These are phyloP conservation scores for Juncus inflexus DNA, from an alignment of 176 grass and related monocot genomes.

Conservation along the genomic window DNA sequence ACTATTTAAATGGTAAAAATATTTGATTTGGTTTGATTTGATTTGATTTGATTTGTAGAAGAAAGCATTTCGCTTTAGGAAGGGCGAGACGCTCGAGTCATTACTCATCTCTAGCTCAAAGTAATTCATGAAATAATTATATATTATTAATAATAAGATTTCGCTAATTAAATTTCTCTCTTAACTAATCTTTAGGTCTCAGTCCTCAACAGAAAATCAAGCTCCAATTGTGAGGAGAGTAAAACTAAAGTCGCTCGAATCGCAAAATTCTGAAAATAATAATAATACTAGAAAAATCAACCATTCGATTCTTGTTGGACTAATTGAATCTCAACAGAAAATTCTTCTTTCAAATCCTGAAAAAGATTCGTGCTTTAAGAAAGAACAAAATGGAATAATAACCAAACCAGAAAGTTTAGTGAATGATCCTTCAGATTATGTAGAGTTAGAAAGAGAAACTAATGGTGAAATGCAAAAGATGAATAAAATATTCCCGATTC, in stretches of 20 bases:
- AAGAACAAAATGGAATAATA: slow-evolving; percentile 39
- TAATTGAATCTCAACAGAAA: slow-evolving; percentile 73
- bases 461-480: slow-evolving; percentile 32
- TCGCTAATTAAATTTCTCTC: background rate
- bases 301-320: slow-evolving; percentile 55
- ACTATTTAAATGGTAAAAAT: slow-evolving; percentile 15
- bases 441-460: slow-evolving; percentile 16
- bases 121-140: slow-evolving; percentile 33
- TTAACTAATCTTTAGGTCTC: slow-evolving; percentile 28
- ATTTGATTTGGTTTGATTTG: slow-evolving; percentile 21
- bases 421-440: slow-evolving; percentile 15
- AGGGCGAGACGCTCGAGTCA: slow-evolving; percentile 79
- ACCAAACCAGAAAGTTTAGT: slow-evolving; percentile 39
- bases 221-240: slow-evolving; percentile 45
- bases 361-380: slow-evolving; percentile 37
- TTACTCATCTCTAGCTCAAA: slow-evolving; percentile 58
- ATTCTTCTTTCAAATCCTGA: slow-evolving; percentile 49
- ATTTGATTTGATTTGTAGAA: slow-evolving; percentile 47
- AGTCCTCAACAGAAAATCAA: slow-evolving; percentile 42
- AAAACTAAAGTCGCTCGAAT: slow-evolving; percentile 61
- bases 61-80: slow-evolving; percentile 67
- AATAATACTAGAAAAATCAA: slow-evolving; percentile 43
- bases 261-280: slow-evolving; percentile 39
- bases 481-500: slow-evolving; percentile 26
- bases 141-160: background rate